Evolutionary conservation across 179 eudicot genomes (phyloP), one percentile per base, ranked within the genome.

Genomic region (Beta lomatogona): DNA sequence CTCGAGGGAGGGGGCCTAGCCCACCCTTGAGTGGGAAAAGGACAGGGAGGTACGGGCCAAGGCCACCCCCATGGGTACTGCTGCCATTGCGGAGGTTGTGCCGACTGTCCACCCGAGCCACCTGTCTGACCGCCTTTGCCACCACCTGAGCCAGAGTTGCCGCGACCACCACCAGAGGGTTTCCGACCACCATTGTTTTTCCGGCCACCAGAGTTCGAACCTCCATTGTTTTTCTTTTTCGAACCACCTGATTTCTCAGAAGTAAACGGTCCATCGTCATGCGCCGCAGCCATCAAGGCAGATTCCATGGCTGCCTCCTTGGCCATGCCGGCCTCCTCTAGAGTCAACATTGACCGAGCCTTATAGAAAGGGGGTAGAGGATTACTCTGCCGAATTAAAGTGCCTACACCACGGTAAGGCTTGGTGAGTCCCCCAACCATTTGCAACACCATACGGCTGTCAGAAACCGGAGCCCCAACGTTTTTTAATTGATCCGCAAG

Each of bases 291-390:
- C n/a, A n/a, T n/a, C n/a, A n/a, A n/a, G 11, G 72, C 45, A 41
- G 72, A 44, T 19, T 68, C 46, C 3, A 19, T 21, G 52, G 69
- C 15, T 14, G 79, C 25, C 6, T 76, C 36, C 45, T 76, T 59
- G 4, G 79, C 69, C 7, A 36, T 13, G 36, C 79, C 31, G 4
- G 79, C 46, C 45, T 76, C 79, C 45, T 76, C 57, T 7, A 76
- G 50, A 36, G 59, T 31, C 11, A 75, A 22, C 67, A 60, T 36
- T 6, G 31, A 75, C 0, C 67, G 22, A 18, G 79, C 79, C 18
- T 76, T 61, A n/a, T 75, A 75, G 12, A 75, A 75, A 18, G 78
- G 28, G 19, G 78, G 78, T 9, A 75, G 52, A 44, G 79, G 79
- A 59, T 60, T 44, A 44, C 70, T 76, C 31, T 76, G 70, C 14